Conservation (phyloP, 805 yeast genomes). For the Priceomyces carsonii region DNA sequence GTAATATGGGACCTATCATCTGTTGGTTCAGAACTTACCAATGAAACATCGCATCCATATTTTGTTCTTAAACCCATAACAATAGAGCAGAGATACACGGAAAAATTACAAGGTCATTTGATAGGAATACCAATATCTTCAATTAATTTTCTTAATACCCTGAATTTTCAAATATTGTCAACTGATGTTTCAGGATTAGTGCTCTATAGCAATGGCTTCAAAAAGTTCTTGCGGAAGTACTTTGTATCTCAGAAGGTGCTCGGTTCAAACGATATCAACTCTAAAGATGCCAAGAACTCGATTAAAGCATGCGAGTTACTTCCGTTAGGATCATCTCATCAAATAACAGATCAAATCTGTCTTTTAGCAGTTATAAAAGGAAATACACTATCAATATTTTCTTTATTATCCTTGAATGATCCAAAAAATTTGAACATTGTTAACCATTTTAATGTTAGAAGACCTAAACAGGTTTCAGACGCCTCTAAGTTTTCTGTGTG, state of each 20-base stretch:
- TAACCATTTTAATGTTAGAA: constrained; percentile 55
- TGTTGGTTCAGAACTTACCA: constrained; percentile 40
- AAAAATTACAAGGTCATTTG: constrained; percentile 32
- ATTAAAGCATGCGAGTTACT: constrained; percentile 42
- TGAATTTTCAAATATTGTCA: constrained; percentile 29
- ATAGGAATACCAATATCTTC: constrained; percentile 20
- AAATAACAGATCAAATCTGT: constrained; percentile 58
- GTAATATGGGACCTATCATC: constrained; percentile 60
- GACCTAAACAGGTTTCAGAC: constrained; percentile 35
- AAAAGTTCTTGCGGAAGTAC: constrained; percentile 54
- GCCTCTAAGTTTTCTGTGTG: constrained; percentile 29
- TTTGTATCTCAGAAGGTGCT: constrained; percentile 50
- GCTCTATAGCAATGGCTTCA: constrained; percentile 62
- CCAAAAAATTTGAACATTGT: constrained; percentile 23
- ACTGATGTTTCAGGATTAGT: constrained; percentile 44
- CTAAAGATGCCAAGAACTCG: constrained; percentile 10
- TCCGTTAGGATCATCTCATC: constrained; percentile 61
- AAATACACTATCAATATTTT: constrained; percentile 49
- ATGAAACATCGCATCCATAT: constrained; percentile 53
- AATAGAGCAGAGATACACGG: constrained; percentile 22
- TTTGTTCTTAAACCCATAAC: constrained; percentile 32
- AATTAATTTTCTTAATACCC: constrained; percentile 29
- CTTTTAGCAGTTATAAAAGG: constrained; percentile 61
- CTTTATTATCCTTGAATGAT: constrained; percentile 49
- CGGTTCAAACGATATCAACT: constrained; percentile 43